phyloP scores from a whole-genome alignment of 345 rosid genomes.

The Salix koriyanagi region DNA sequence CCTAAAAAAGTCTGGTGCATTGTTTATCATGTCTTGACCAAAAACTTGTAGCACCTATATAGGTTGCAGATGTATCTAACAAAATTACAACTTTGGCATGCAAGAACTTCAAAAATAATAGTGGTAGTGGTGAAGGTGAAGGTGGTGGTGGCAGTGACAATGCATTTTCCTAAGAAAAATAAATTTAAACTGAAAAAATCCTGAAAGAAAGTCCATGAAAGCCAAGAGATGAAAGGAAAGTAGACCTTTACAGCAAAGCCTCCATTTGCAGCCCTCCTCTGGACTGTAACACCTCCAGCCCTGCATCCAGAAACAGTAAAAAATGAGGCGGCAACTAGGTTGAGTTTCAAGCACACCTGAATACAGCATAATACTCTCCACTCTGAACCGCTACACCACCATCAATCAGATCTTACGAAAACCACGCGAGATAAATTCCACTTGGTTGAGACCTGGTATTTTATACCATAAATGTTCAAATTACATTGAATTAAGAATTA shows the following conservation, averaged over 20 bases:
- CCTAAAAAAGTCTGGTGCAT: background rate
- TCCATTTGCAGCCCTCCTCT: conserved; percentile 39
- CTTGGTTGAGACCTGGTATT: conserved; percentile 2
- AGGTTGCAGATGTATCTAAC: background rate
- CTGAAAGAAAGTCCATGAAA: background rate
- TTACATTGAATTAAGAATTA: conserved; percentile 27
- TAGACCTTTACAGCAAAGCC: conserved; percentile 52
- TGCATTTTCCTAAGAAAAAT: background rate
- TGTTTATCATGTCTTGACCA: background rate
- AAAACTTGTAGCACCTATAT: background rate
- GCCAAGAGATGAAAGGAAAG: background rate
- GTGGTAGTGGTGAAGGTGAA: too few relatives aligned
- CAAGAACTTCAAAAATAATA: background rate
- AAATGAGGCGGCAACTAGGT: conserved; percentile 12
- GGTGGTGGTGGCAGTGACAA: background rate
- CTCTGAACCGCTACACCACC: conserved; percentile 8
- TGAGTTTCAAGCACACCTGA: conserved; percentile 3
- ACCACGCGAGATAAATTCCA: background rate
- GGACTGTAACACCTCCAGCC: conserved; percentile 38
- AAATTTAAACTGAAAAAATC: background rate
- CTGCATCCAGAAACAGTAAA: conserved; percentile 36
- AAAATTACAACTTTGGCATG: background rate
- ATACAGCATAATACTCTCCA: background rate
- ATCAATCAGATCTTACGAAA: background rate
- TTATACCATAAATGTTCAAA: conserved; percentile 30